Base-by-base conservation (phyloP, 495 filamentous ascomycete genomes). In the Neurospora intermedia region DNA sequence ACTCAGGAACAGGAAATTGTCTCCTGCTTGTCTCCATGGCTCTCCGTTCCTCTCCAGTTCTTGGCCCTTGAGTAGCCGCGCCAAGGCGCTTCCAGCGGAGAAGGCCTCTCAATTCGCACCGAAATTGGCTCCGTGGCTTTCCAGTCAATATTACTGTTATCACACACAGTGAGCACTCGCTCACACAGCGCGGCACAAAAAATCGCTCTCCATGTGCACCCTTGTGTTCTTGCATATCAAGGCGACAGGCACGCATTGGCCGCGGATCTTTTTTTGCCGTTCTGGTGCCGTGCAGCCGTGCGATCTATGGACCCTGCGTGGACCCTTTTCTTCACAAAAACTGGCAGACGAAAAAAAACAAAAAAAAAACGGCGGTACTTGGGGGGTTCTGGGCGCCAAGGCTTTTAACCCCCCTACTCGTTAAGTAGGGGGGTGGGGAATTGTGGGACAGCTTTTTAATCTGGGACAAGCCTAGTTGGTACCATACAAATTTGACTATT, bases 121-220 rank as follows among this genome's bases (percentile, higher is more conserved):
- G 35, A 38, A 38, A 38, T 38, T 38, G 35, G 35, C 35, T 38
- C 35, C 35, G 35, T 38, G 35, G 35, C 35, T 38, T 38, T 6
- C 35, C 35, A 38, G 35, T 38, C 35, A 38, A 38, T 38, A 38
- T 66, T 27, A 35, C 27, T 18, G 54, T 66, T 66, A 66, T 66
- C 54, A 35, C 54, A 62, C 54, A 66, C 54, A 66, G 27, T 66
- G 54, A 66, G 27, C 54, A 35, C 27, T 35, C 54, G 7, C 13
- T 18, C 54, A 66, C 54, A 35, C 43, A 72, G 35, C 35, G 35
- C 0, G 42, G 70, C 70, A 72, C 35, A 31, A 73, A 69, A 73
- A 73, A 38, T 70, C 59, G 59, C 71, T 73, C 71, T 73, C 71
- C 71, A 73, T 62, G 71, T 73, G 38, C 78, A 69, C 72, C 69